Conservation (phyloP, 805 yeast genomes). For the Suhomyces faveliae region DNA sequence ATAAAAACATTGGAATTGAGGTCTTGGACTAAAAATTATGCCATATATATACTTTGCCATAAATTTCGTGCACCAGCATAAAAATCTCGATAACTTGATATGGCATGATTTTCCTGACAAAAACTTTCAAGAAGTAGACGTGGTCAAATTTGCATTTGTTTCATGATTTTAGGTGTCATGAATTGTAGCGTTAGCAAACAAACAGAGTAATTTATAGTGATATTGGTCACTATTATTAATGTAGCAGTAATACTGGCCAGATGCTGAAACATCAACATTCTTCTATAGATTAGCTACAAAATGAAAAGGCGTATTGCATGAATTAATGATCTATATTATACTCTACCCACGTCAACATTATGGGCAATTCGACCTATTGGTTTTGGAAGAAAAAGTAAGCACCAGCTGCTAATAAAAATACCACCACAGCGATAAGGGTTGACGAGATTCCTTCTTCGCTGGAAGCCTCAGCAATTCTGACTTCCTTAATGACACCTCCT, state of each 20-base stretch:
- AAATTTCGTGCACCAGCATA: not conserved
- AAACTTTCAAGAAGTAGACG: not conserved
- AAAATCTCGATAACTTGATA: not conserved
- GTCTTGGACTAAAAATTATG: not conserved
- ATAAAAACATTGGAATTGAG: too few relatives aligned
- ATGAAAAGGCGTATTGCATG: not conserved
- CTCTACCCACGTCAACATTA: not conserved
- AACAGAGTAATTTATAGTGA: not conserved
- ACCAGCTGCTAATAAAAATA: constrained; percentile 40
- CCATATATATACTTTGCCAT: not conserved
- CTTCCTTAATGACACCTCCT: constrained; percentile 46
- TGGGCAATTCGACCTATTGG: constrained; percentile 10
- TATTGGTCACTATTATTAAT: not conserved
- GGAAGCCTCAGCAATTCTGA: constrained; percentile 17
- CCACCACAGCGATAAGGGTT: constrained; percentile 34
- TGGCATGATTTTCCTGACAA: not conserved
- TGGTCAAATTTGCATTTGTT: not conserved
- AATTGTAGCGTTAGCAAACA: not conserved
- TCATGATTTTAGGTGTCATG: not conserved
- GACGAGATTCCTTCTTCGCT: constrained; percentile 21
- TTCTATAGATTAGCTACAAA: not conserved
- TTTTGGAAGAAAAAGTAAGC: constrained; percentile 38
- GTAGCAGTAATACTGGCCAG: not conserved
- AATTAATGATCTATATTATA: not conserved
- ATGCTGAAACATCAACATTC: not conserved